These are phyloP conservation scores for Lotus japonicus DNA, from an alignment of 306 rosid genomes.

Conservation along the genomic window DNA sequence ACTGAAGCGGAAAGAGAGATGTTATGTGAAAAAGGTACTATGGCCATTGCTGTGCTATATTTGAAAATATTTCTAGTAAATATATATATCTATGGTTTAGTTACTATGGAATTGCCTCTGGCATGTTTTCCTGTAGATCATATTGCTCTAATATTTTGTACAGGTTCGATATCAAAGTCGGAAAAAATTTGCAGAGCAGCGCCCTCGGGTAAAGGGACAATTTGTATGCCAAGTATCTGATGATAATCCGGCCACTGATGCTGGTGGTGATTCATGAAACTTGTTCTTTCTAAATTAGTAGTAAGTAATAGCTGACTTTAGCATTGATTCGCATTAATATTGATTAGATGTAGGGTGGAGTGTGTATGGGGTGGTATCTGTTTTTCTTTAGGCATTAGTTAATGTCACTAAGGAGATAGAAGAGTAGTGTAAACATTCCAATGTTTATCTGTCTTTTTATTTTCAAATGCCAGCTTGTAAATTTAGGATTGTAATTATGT, in stretches of 20 bases:
- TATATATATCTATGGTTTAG: background rate
- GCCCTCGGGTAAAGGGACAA: conserved; percentile 69
- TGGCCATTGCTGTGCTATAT: background rate
- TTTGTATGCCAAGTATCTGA: conserved; percentile 44
- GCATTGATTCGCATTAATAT: background rate
- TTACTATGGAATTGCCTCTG: background rate
- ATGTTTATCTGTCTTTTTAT: conserved; percentile 1
- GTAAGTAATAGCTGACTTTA: background rate
- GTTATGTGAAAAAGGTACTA: conserved; percentile 68
- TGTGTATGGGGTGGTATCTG: conserved; percentile 17
- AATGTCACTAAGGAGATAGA: conserved; percentile 1
- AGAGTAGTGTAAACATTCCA: background rate
- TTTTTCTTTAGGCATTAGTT: conserved; percentile 12
- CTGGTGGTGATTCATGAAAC: conserved; percentile 31
- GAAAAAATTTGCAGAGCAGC: conserved; percentile 61
- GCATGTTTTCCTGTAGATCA: background rate
- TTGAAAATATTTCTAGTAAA: background rate
- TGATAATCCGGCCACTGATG: conserved; percentile 23
- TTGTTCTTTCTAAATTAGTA: background rate
- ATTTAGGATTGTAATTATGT: conserved; percentile 26
- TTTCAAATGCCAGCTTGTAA: background rate
- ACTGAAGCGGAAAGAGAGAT: conserved; percentile 63
- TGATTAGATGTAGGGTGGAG: conserved; percentile 16
- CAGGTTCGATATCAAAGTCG: conserved; percentile 68
- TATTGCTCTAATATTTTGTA: background rate